A percentile compares a stretch with the other conserved stretches of the same genome.
Conservation (phyloP, 1,139 yeast genomes). For the Suhomyces anneliseae region DNA sequence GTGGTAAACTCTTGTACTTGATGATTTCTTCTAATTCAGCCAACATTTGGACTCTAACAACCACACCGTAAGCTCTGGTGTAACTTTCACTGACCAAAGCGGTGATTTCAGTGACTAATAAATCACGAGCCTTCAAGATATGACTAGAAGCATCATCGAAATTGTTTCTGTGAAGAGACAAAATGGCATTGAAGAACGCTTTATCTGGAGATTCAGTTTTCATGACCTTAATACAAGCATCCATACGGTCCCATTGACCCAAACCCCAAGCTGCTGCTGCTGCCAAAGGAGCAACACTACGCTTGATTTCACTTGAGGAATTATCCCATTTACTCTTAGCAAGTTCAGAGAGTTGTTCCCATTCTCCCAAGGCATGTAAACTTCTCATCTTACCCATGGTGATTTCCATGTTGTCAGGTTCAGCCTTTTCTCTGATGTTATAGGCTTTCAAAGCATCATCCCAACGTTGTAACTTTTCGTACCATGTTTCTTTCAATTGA, state of each 20-base stretch:
- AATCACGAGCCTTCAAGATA: slow-evolving; percentile 80
- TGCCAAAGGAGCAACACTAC: slow-evolving; percentile 95
- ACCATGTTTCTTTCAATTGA: slow-evolving; percentile 96
- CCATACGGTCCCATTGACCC: slow-evolving; percentile 97
- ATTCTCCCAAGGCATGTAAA: slow-evolving; percentile 94
- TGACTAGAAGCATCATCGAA: slow-evolving; percentile 80
- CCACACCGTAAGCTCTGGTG: slow-evolving; percentile 94
- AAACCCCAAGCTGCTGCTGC: slow-evolving; percentile 99
- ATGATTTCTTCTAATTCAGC: slow-evolving; percentile 96
- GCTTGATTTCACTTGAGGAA: slow-evolving; percentile 68
- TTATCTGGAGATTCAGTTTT: slow-evolving; percentile 90
- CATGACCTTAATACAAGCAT: slow-evolving; percentile 85
- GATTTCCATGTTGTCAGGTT: slow-evolving; percentile 67
- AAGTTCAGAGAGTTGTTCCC: slow-evolving; percentile 88
- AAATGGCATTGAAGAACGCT: slow-evolving; percentile 89
- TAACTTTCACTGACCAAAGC: slow-evolving; percentile 95
- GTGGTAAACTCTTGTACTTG: slow-evolving; percentile 80
- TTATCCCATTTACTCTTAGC: slow-evolving; percentile 85
- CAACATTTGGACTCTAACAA: slow-evolving; percentile 94
- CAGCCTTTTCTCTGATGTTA: slow-evolving; percentile 63
- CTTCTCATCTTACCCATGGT: slow-evolving; percentile 98
- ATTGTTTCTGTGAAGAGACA: slow-evolving; percentile 81
- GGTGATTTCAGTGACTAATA: slow-evolving; percentile 88
- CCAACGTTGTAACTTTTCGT: slow-evolving; percentile 95
- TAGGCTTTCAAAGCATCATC: slow-evolving; percentile 95